Conservation (phyloP, 805 yeast genomes). For the Clavispora santaluciae region DNA sequence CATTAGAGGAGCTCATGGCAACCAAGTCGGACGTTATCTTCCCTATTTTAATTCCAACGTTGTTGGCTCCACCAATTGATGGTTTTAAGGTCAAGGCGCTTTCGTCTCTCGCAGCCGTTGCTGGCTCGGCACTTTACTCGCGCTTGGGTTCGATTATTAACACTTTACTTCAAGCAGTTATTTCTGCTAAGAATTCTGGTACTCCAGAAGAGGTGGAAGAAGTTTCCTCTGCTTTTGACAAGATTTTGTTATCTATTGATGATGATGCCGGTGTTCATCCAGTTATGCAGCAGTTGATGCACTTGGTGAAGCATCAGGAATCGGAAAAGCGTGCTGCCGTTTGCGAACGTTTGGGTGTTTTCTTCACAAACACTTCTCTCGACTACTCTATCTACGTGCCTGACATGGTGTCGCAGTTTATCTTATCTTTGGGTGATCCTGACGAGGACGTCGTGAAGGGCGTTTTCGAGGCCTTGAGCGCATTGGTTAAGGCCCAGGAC, state of each 20-base stretch:
- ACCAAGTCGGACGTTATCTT: slow-evolving; percentile 85
- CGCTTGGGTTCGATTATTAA: slow-evolving; percentile 71
- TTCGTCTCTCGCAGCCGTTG: slow-evolving; percentile 83
- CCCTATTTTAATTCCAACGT: slow-evolving; percentile 87
- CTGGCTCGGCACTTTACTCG: slow-evolving; percentile 74
- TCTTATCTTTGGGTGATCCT: slow-evolving; percentile 67
- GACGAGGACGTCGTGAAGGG: slow-evolving; percentile 58
- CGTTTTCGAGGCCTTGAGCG: slow-evolving; percentile 59
- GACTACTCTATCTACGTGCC: slow-evolving; percentile 70
- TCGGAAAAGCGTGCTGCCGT: slow-evolving; percentile 56
- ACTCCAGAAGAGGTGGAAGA: slow-evolving; percentile 38
- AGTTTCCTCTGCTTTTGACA: slow-evolving; percentile 54
- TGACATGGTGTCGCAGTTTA: slow-evolving; percentile 69
- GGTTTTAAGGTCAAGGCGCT: slow-evolving; percentile 81
- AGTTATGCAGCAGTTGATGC: slow-evolving; percentile 71
- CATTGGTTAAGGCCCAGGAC: slow-evolving; percentile 63
- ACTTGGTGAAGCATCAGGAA: slow-evolving; percentile 75
- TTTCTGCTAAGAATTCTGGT: slow-evolving; percentile 30
- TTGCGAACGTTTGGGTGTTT: slow-evolving; percentile 62
- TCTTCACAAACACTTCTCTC: slow-evolving; percentile 59
- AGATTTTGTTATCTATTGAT: slow-evolving; percentile 66
- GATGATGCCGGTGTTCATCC: slow-evolving; percentile 81
- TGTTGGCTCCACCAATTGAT: slow-evolving; percentile 77
- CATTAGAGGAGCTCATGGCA: slow-evolving; percentile 88
- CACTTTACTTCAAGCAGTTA: slow-evolving; percentile 56